These are phyloP conservation scores for Fomitopsis betulina DNA, from an alignment of 1,284 basidiomycete species.

Conservation along the genomic window DNA sequence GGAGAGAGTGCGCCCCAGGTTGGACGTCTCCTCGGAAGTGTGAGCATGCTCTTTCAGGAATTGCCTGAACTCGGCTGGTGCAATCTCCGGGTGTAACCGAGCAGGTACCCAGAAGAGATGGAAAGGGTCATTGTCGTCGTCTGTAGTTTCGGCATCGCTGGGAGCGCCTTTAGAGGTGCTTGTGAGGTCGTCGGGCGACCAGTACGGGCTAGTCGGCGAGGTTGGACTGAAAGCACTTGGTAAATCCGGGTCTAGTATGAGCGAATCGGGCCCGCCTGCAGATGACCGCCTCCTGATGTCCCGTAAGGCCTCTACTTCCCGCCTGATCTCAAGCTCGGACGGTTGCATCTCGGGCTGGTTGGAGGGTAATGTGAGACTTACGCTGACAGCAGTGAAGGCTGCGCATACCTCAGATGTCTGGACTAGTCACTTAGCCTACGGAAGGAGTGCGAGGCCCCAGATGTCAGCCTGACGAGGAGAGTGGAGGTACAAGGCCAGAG, in stretches of 20 bases:
- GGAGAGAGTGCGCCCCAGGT: conserved; percentile 32
- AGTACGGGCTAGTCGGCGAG: conserved; percentile 50
- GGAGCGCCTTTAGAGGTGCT: conserved; percentile 43
- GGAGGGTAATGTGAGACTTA: conserved; percentile 1
- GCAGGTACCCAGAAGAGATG: conserved; percentile 98
- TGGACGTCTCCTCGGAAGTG: conserved; percentile 41
- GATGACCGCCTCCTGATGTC: conserved; percentile 80
- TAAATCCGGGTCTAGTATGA: conserved; percentile 84
- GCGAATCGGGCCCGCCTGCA: conserved; percentile 68
- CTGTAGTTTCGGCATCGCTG: conserved; percentile 28
- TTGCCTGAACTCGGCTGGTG: conserved; percentile 90
- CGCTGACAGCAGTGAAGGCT: neutral
- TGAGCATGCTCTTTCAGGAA: conserved; percentile 93
- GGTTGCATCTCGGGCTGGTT: conserved; percentile 49
- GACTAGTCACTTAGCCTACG: neutral
- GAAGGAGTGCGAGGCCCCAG: neutral
- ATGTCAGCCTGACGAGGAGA: neutral
- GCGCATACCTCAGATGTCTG: conserved; percentile 1
- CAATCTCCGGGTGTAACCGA: conserved; percentile 93
- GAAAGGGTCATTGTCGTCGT: conserved; percentile 61
- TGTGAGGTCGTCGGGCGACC: conserved; percentile 41
- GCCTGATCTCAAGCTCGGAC: conserved; percentile 80
- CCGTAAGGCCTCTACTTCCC: conserved; percentile 81
- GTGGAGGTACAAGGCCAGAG: conserved; percentile 1
- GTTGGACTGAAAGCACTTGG: conserved; percentile 57